Conservation (phyloP, 2,329 filamentous ascomycete genomes). For the Colletotrichum sp. region DNA sequence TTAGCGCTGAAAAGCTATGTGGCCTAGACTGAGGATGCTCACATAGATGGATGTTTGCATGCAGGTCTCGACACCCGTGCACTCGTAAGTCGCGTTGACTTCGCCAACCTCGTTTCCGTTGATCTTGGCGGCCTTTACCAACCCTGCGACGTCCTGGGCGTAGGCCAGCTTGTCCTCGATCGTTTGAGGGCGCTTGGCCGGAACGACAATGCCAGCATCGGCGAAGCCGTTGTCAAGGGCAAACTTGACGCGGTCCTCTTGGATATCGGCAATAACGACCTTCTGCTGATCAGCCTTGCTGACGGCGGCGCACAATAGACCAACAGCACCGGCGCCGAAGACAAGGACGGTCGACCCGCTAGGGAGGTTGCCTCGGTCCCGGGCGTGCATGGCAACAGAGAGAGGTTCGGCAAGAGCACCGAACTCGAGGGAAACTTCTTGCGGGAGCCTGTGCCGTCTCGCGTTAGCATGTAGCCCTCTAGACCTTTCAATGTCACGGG, state of each 20-base stretch:
- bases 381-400: conserved; percentile 64
- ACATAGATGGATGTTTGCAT: conserved; percentile 77
- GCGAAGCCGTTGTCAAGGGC: conserved; percentile 62
- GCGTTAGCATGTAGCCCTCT: background rate
- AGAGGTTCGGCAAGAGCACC: conserved; percentile 67
- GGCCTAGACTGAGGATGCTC: conserved; percentile 25
- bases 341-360: conserved; percentile 53
- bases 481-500: background rate
- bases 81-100: conserved; percentile 75
- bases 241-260: conserved; percentile 62
- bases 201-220: conserved; percentile 56
- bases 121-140: conserved; percentile 41
- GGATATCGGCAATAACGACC: conserved; percentile 62
- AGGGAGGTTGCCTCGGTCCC: conserved; percentile 48
- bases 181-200: conserved; percentile 50
- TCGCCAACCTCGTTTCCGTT: conserved; percentile 60
- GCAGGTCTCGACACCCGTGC: conserved; percentile 79
- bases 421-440: conserved; percentile 50
- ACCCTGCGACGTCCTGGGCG: conserved; percentile 53
- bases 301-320: conserved; percentile 65
- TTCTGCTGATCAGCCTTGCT: conserved; percentile 49
- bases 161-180: conserved; percentile 59
- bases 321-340: conserved; percentile 66
- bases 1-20: background rate
- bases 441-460: conserved; percentile 45